Evolutionary conservation across 176 grass and related monocot species (phyloP), one percentile per base, ranked within the genome.

Genomic region (Saccharum spontaneum): DNA sequence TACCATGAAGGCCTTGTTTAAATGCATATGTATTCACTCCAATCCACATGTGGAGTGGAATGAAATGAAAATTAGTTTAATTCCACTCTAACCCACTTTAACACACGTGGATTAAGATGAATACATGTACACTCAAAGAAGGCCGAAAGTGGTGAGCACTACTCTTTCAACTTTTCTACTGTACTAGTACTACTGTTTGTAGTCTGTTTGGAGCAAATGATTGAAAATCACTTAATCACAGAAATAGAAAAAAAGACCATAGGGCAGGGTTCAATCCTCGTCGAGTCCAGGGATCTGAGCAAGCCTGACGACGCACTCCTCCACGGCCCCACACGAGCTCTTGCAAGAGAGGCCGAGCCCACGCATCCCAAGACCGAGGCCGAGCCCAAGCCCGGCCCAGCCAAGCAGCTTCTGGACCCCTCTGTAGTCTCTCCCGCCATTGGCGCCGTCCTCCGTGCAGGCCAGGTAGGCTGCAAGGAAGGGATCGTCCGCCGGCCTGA

Each of bases 381-480:
- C 84, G 2, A 85, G 39, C 0, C 33, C 69, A 1, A 94, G 11
- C 40, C 71, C 84, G 2, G 80, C 16, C 84, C 88, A 90, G 4
- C 85, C 41, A 9, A 68, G 48, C 75, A 63, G 41, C 82, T 62
- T 90, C 60, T 61, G 63, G 8, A 4, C 3, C 10, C 72, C 73
- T 43, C 60, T 59, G 44, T 13, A 20, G 14, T 24, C 0, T 26
- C 10, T 67, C 57, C 22, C 37, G 37, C 37, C 10, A 22, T 67
- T 38, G 17, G 67, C 41, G 15, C 75, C 57, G 41, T 26, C 66
- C 6, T 73, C 83, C 39, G 93, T 95, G 87, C 95, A 98, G 30
- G 92, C 91, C 26, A 88, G 73, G 69, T 88, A 92, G 45, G 95
- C 95, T 13, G 93, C 93, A 0, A 95, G 89, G 45, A 98, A 98